phyloP scores from a whole-genome alignment of 139 green algal genomes.

The Haematococcus sp. region DNA sequence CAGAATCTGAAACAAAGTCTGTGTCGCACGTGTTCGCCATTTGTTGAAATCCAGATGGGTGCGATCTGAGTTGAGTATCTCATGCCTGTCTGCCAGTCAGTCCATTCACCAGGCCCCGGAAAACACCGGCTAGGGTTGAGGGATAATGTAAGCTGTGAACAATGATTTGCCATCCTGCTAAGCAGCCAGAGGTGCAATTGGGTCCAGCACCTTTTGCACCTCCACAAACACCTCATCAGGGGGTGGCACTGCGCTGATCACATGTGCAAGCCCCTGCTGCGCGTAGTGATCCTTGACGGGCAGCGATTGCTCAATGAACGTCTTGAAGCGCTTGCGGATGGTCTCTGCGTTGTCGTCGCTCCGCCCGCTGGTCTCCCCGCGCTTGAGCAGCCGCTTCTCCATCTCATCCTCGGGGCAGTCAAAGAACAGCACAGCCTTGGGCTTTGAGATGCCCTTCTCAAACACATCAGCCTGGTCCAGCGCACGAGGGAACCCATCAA shows the following conservation, averaged over 20 bases:
- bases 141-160: too few relatives aligned
- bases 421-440: slow-evolving; percentile 40
- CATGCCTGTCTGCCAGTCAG: too few relatives aligned
- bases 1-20: too few relatives aligned
- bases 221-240: slow-evolving; percentile 18
- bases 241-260: slow-evolving; percentile 15
- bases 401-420: slow-evolving; percentile 69
- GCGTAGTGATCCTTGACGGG: slow-evolving; percentile 84
- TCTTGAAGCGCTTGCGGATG: slow-evolving; percentile 92
- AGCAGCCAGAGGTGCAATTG: too few relatives aligned
- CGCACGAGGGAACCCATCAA: slow-evolving; percentile 90
- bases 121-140: too few relatives aligned
- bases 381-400: slow-evolving; percentile 82
- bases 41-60: too few relatives aligned
- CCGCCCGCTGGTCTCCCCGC: slow-evolving; percentile 83
- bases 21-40: too few relatives aligned
- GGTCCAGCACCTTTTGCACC: slow-evolving; percentile 20
- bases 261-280: slow-evolving; percentile 1
- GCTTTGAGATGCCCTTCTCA: slow-evolving; percentile 52
- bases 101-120: too few relatives aligned
- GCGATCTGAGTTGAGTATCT: too few relatives aligned
- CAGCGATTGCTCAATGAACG: slow-evolving; percentile 77
- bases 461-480: slow-evolving; percentile 77
- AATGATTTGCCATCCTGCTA: too few relatives aligned
- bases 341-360: slow-evolving; percentile 92